Percentiles rank a stretch among this genome's conserved stretches.
Evolutionary conservation across 1,284 basidiomycete genomes (phyloP).

Genomic region (Heterobasidion occidentale): DNA sequence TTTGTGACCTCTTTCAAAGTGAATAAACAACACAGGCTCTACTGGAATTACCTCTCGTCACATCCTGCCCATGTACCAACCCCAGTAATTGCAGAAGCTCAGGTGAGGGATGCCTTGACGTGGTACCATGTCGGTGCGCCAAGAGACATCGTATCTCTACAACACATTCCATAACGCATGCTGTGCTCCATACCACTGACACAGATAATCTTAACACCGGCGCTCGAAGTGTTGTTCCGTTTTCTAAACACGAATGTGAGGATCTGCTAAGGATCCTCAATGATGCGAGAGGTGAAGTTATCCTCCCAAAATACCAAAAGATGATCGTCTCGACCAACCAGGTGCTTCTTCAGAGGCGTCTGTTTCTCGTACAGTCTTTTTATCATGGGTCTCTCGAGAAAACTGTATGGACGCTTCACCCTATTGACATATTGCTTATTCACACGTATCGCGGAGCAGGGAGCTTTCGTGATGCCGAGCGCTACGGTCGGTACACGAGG

Average conservation of each 20-base stretch:
- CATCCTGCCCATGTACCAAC: slow-evolving; percentile 37
- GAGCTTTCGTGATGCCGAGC: slow-evolving; percentile 37
- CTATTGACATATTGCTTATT: not conserved
- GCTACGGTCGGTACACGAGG: slow-evolving; percentile 33
- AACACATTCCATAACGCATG: no score
- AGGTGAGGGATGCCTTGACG: slow-evolving; percentile 40
- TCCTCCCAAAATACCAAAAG: not conserved
- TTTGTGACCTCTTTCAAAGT: slow-evolving; percentile 20
- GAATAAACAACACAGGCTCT: slow-evolving; percentile 35
- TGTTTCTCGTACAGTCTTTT: slow-evolving; percentile 31
- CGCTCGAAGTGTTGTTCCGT: slow-evolving; percentile 33
- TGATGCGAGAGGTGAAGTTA: slow-evolving; percentile 17
- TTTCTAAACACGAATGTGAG: slow-evolving; percentile 44
- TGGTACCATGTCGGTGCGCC: slow-evolving; percentile 37
- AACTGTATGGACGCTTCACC: slow-evolving; percentile 23
- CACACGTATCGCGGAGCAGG: slow-evolving; percentile 10
- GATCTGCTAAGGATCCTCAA: slow-evolving; percentile 32
- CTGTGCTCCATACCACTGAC: not conserved
- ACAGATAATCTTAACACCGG: slow-evolving; percentile 37
- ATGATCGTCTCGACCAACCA: slow-evolving; percentile 9
- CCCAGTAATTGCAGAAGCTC: slow-evolving; percentile 30
- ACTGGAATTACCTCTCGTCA: slow-evolving; percentile 42
- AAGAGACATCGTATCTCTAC: not conserved
- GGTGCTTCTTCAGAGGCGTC: slow-evolving; percentile 24
- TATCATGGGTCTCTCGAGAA: slow-evolving; percentile 39